Evolutionary conservation across 192 early-diverging fungal genomes (phyloP).

Genomic region (Backusella psychrophila): DNA sequence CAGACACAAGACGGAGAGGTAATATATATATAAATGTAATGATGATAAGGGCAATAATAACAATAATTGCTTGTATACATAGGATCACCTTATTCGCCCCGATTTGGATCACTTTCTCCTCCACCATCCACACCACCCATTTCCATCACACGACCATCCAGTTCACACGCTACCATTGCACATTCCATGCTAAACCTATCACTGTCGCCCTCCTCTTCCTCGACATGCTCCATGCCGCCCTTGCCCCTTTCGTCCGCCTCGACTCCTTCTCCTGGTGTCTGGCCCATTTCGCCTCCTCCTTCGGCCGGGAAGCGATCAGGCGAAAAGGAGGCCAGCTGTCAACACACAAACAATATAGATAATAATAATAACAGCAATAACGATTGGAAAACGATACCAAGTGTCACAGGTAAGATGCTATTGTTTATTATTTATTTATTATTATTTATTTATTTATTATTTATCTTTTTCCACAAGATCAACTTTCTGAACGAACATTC

Average conservation of each 20-base stretch:
- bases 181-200: conserved; percentile 31
- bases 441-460: background rate
- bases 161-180: conserved; percentile 20
- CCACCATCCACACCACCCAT: conserved; percentile 11
- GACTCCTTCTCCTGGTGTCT: conserved; percentile 13
- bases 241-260: conserved; percentile 2
- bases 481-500: conserved; percentile 38
- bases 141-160: conserved; percentile 16
- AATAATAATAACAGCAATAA: background rate
- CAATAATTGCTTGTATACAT: background rate
- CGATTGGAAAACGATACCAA: conserved; percentile 32
- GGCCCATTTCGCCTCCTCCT: conserved; percentile 7
- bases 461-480: conserved; percentile 20
- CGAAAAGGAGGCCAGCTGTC: background rate
- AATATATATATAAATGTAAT: background rate
- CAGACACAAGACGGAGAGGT: conserved; percentile 21
- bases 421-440: background rate
- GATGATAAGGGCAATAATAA: too few relatives aligned
- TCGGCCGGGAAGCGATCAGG: background rate
- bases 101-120: conserved; percentile 17
- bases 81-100: conserved; percentile 13
- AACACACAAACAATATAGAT: background rate
- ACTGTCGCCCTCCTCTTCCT: conserved; percentile 25
- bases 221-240: conserved; percentile 6
- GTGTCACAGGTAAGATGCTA: conserved; percentile 27